phyloP scores from a whole-genome alignment of 2,329 filamentous ascomycete genomes.

The Claviceps monticola region DNA sequence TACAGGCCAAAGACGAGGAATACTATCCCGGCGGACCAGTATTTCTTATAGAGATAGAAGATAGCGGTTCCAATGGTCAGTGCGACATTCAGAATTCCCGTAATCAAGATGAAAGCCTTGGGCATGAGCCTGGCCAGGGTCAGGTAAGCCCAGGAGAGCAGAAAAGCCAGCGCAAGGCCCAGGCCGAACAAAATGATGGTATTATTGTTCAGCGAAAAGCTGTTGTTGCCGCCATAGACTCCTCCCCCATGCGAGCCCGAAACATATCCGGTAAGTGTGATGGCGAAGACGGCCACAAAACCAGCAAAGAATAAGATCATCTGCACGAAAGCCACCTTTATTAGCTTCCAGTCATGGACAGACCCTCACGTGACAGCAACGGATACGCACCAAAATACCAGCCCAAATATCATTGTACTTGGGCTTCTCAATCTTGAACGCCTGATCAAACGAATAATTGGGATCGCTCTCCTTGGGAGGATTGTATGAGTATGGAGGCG shows the following conservation, averaged over 20 bases:
- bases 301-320: slow-evolving; percentile 58
- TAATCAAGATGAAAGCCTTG: slow-evolving; percentile 86
- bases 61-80: slow-evolving; percentile 76
- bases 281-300: slow-evolving; percentile 61
- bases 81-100: slow-evolving; percentile 74
- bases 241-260: slow-evolving; percentile 49
- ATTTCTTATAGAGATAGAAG: slow-evolving; percentile 65
- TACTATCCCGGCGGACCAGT: slow-evolving; percentile 76
- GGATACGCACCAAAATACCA: slow-evolving; percentile 49
- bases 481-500: slow-evolving; percentile 22
- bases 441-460: slow-evolving; percentile 56
- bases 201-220: slow-evolving; percentile 61
- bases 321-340: slow-evolving; percentile 19
- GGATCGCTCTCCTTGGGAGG: slow-evolving; percentile 26
- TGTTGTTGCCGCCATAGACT: slow-evolving; percentile 56
- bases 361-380: background rate
- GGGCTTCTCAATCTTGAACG: slow-evolving; percentile 69
- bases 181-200: slow-evolving; percentile 78
- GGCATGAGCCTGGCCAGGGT: slow-evolving; percentile 63
- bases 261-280: slow-evolving; percentile 63
- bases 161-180: slow-evolving; percentile 57
- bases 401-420: slow-evolving; percentile 90
- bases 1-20: slow-evolving; percentile 55
- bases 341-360: background rate
- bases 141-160: slow-evolving; percentile 67